phyloP scores from a whole-genome alignment of 2,329 filamentous ascomycete genomes.

The Apiospora sp. region DNA sequence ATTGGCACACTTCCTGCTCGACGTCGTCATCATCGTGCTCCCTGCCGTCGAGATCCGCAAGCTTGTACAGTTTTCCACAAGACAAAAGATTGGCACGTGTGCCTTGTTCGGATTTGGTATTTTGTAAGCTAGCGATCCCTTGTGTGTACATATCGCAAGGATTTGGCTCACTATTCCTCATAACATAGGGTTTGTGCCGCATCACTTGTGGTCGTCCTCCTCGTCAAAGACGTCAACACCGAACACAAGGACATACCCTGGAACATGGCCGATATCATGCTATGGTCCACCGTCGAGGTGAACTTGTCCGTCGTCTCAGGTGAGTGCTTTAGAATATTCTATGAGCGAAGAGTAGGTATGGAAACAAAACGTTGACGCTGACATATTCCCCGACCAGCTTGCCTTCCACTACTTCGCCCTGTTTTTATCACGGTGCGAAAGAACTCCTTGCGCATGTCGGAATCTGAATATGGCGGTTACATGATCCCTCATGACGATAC shows the following conservation, averaged over 20 bases:
- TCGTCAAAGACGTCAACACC: conserved; percentile 35
- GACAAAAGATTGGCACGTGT: conserved; percentile 41
- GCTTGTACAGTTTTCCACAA: conserved; percentile 38
- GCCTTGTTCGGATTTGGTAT: conserved; percentile 41
- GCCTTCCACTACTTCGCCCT: conserved; percentile 26
- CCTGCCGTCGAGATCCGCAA: conserved; percentile 43
- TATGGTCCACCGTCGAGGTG: conserved; percentile 42
- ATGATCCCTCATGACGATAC: too few relatives aligned
- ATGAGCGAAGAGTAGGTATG: neutral
- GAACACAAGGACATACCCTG: conserved; percentile 36
- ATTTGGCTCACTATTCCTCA: neutral
- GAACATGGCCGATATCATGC: conserved; percentile 37
- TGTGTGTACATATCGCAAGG: neutral
- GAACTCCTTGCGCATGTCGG: neutral
- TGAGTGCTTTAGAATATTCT: conserved; percentile 24
- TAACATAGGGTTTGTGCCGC: conserved; percentile 38
- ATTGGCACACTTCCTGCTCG: conserved; percentile 42
- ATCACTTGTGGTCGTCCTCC: conserved; percentile 39
- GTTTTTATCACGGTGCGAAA: neutral
- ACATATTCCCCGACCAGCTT: neutral
- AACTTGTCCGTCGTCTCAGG: conserved; percentile 41
- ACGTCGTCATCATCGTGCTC: conserved; percentile 42
- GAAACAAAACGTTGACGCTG: neutral
- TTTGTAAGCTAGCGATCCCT: conserved; percentile 32
- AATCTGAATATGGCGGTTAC: neutral